Base-by-base conservation (phyloP, 169 alveolate genomes). In the Plasmodium gaboni region DNA sequence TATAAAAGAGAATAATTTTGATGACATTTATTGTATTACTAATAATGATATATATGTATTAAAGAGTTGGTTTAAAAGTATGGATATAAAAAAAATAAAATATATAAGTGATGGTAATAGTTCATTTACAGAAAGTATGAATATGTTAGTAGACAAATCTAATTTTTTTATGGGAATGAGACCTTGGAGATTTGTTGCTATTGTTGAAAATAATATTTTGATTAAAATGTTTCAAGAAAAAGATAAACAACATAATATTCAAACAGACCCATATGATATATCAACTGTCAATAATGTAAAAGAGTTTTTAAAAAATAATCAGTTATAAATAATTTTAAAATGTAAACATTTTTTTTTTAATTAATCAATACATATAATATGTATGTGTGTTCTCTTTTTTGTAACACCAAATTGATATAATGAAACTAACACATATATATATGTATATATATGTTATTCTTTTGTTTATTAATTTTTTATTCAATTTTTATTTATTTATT, bases 151-250 rank as follows among this genome's bases (percentile, higher is more conserved):
- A 46, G 93, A 87, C 57, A 89, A 91, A 68, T 87, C 90, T 51
- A 91, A 93, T 51, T 89, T 87, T 59, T 93, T 93, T 64, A 88
- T 93, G 86, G 95, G 95, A n/a, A 67, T 67, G 86, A 73, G 95
- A 32, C 92, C 95, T 24, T 93, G 95, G 95, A 65, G 95, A 42
- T 93, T 63, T 32, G 89, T 93, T 51, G 90, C 87, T 57, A 93
- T 93, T 67, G 86, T 93, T 42, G 88, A 90, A 48, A 74, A 93
- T 74, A 92, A 92, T 63, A 80, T 69, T 12, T 69, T 93, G 48
- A 88, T 88, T 78, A 93, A 93, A 65, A 80, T 93, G 76, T 80
- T 93, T 63, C 89, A 90, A 57, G 95, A 93, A 67, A 73, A 92
- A 22, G 76, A 80, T 22, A 61, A 67, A 51, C 76, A 60, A 13